Conservation (phyloP, 2,329 filamentous ascomycete species). For the Westerdykella aurantiaca region DNA sequence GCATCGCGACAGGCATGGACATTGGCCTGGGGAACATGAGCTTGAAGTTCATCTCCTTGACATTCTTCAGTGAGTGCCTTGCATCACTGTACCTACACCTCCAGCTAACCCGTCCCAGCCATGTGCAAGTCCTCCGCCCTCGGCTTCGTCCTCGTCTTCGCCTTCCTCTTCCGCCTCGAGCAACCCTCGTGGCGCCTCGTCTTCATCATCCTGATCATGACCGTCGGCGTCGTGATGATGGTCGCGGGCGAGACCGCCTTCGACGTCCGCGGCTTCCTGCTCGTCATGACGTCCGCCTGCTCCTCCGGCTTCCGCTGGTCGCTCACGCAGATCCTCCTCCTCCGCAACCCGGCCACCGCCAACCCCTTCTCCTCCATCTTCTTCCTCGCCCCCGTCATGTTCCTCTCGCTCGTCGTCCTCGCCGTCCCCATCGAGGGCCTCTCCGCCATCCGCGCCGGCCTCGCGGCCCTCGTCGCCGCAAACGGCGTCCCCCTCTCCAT, state of each 20-base stretch:
- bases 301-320: conserved; percentile 97
- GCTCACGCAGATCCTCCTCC: conserved; percentile 92
- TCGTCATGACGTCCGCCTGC: conserved; percentile 89
- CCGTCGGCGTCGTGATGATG: conserved; percentile 92
- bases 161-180: conserved; percentile 89
- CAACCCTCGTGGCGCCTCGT: conserved; percentile 79
- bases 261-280: conserved; percentile 74
- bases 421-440: conserved; percentile 84
- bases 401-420: conserved; percentile 70
- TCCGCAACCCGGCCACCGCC: conserved; percentile 88
- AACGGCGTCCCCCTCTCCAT: conserved; percentile 64
- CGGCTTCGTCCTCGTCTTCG: conserved; percentile 91
- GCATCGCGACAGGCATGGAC: conserved; percentile 85
- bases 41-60: conserved; percentile 90
- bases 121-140: conserved; percentile 99
- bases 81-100: background rate
- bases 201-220: conserved; percentile 86
- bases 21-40: conserved; percentile 96
- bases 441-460: conserved; percentile 58
- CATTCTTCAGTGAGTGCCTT: conserved; percentile 66
- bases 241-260: conserved; percentile 93
- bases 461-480: conserved; percentile 57
- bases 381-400: conserved; percentile 97
- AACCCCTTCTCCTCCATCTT: conserved; percentile 98
- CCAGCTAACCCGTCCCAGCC: conserved; percentile 38